Percentiles rank a stretch among this genome's conserved stretches.
Evolutionary conservation across 306 rosid species (phyloP).

Genomic region (Fragaria vesca): DNA sequence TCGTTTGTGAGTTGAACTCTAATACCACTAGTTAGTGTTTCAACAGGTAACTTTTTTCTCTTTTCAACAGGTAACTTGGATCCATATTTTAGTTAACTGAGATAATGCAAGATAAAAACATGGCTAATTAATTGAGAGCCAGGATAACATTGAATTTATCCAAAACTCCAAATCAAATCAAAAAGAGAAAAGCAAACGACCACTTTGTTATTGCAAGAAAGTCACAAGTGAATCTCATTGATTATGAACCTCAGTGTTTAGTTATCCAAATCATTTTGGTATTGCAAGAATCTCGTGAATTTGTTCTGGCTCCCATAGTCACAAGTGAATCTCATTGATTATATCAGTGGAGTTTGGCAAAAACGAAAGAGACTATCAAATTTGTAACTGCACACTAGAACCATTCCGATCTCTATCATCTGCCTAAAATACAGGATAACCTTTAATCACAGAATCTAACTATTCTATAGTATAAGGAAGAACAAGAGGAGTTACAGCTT

Average conservation of each 20-base stretch:
- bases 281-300: neutral
- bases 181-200: neutral
- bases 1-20: too few species aligned
- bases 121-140: too few species aligned
- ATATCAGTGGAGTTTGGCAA: neutral
- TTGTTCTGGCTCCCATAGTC: neutral
- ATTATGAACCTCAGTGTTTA: too few species aligned
- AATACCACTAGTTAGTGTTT: too few species aligned
- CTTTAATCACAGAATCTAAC: constrained; percentile 17
- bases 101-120: too few species aligned
- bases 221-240: too few species aligned
- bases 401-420: neutral
- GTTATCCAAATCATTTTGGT: neutral
- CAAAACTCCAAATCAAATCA: too few species aligned
- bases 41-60: neutral
- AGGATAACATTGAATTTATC: too few species aligned
- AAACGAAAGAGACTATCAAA: constrained; percentile 1
- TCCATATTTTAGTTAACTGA: too few species aligned
- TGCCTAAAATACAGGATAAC: constrained; percentile 9
- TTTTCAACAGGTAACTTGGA: neutral
- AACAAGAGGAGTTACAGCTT: constrained; percentile 31
- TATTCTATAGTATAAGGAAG: constrained; percentile 16
- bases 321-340: neutral
- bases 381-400: constrained; percentile 7
- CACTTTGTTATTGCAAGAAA: neutral